Conservation (phyloP, 257 asterid species). For the Jaltomata sinuosa region DNA sequence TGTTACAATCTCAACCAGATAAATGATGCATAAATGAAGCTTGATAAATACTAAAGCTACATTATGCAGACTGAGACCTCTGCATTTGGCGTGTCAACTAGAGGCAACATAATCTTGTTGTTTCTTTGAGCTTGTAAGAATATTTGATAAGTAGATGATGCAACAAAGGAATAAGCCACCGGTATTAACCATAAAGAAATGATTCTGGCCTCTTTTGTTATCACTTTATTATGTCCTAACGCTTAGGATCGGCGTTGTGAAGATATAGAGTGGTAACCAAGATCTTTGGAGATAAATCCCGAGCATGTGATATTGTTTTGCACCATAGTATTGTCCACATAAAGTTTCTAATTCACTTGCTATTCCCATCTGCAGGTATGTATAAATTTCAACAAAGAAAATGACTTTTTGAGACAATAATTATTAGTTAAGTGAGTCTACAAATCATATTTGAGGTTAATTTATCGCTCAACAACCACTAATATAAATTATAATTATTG, state of each 20-base stretch:
- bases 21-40: no score
- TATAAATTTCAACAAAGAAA: not conserved
- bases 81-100: no score
- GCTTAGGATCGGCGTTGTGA: constrained; percentile 47
- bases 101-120: constrained; percentile 59
- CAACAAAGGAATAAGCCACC: constrained; percentile 31
- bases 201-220: constrained; percentile 36
- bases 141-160: constrained; percentile 64
- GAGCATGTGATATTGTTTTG: constrained; percentile 67
- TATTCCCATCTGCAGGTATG: constrained; percentile 52
- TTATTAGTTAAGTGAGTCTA: no score
- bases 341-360: constrained; percentile 77
- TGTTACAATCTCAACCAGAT: no score
- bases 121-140: constrained; percentile 74
- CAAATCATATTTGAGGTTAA: no score
- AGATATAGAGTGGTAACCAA: constrained; percentile 54
- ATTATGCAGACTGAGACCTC: no score
- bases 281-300: constrained; percentile 76
- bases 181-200: constrained; percentile 52
- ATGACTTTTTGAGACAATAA: no score
- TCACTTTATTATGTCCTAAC: constrained; percentile 48
- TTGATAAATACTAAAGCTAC: no score
- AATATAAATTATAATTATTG: no score
- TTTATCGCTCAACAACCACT: no score
- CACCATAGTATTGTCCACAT: constrained; percentile 87